Conservation (phyloP, 1,284 basidiomycete genomes). For the Ustilago tritici region DNA sequence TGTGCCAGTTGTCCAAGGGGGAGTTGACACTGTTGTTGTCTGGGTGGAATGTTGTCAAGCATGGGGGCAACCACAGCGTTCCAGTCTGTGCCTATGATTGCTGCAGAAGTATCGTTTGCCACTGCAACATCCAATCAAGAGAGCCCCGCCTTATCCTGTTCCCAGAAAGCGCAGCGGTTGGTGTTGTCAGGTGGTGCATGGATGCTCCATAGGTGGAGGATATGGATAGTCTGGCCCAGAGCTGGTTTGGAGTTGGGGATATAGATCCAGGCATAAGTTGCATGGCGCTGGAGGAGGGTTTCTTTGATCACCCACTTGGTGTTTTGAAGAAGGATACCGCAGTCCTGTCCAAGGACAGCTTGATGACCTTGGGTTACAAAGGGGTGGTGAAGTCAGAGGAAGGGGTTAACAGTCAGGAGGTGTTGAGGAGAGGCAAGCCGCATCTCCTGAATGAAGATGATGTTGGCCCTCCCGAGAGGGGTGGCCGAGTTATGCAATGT, state of each 20-base stretch:
- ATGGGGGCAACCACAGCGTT: not conserved
- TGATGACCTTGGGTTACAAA: not conserved
- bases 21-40: not conserved
- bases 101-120: too few relatives aligned
- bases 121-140: not conserved
- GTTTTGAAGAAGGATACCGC: not conserved
- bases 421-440: not conserved
- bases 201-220: not conserved
- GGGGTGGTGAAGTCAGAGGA: not conserved
- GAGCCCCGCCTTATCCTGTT: not conserved
- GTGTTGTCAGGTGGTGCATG: not conserved
- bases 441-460: slow-evolving; percentile 7
- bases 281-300: not conserved
- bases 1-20: not conserved
- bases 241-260: not conserved
- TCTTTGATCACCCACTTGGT: not conserved
- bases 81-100: not conserved
- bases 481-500: not conserved
- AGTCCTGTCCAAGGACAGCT: not conserved
- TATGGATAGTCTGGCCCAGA: not conserved
- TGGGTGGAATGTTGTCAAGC: not conserved
- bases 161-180: not conserved
- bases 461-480: not conserved
- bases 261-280: not conserved
- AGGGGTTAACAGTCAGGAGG: not conserved